Base-by-base conservation (phyloP, 108 stramenopile genomes). In the Conticribra weissflogii region DNA sequence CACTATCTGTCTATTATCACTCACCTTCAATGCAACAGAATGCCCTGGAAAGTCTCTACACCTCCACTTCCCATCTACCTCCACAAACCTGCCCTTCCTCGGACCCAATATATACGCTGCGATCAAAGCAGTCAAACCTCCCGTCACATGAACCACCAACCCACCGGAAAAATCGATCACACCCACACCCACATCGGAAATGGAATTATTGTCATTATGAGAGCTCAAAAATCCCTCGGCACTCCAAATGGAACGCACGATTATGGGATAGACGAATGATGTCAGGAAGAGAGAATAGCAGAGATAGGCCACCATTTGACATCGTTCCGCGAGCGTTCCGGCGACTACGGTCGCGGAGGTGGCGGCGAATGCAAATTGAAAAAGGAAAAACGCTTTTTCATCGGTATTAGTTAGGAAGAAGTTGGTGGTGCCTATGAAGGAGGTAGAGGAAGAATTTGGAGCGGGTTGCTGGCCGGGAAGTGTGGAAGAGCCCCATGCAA, bases 151-250 rank as follows among this genome's bases (percentile, higher is more conserved):
- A 0, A 97, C 97, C 4, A 94, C 94, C 25, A 87, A 88, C 34
- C 82, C 81, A 1, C 98, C 98, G 3, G 97, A 93, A 81, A 97
- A 98, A 70, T 98, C 98, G 59, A 93, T 68, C 22, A 91, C 74
- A 33, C 96, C 96, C 64, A 79, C 61, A 24, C 65, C 77, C 53
- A 54, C 51, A 23, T 76, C 16, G 24, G 67, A 61, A 12, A 12
- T 41, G 36, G 12, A 41, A n/a, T n/a, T n/a, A 63, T 68, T 63
- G 3, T 29, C 59, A 33, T 60, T 76, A 23, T 45, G 65, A 8
- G 91, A 18, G 59, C 81, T 77, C 22, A 94, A 66, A 61, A 90
- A 95, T 16, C 96, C 96, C 22, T 74, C 68, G 22, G 48, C 33
- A 57, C 59, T 76, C 96, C 96, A 97, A 23, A 89, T 71, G 46